Evolutionary conservation across 768 basidiomycete genomes (phyloP).

Genomic region (Suillus spraguei): DNA sequence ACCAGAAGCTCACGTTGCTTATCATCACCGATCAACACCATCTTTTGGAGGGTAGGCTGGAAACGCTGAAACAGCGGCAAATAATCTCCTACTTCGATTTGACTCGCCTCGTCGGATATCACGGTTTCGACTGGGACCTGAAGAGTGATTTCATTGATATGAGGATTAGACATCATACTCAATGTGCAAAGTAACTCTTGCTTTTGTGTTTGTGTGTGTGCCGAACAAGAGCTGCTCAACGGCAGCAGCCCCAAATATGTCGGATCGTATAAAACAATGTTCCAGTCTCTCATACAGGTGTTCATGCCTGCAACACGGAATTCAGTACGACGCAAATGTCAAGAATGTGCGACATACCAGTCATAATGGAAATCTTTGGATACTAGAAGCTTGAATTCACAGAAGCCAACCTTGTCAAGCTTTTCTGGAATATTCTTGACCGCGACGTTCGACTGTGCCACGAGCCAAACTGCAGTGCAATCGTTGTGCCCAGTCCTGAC

Average conservation of each 20-base stretch:
- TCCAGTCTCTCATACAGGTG: too few species aligned
- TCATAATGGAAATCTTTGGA: slow-evolving; percentile 46
- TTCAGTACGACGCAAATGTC: neutral
- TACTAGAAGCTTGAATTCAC: too few species aligned
- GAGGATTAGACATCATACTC: slow-evolving; percentile 43
- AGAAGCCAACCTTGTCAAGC: slow-evolving; percentile 33
- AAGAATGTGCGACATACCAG: slow-evolving; percentile 35
- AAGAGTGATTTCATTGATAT: slow-evolving; percentile 18
- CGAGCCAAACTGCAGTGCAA: slow-evolving; percentile 38
- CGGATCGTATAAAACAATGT: too few species aligned
- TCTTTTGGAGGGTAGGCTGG: too few species aligned
- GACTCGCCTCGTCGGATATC: too few species aligned
- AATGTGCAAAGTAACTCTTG: slow-evolving; percentile 49
- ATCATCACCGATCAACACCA: too few species aligned
- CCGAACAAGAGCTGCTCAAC: slow-evolving; percentile 27
- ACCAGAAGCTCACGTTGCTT: too few species aligned
- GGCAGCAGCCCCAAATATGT: too few species aligned
- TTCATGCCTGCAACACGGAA: too few species aligned
- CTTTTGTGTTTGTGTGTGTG: neutral
- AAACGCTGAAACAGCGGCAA: too few species aligned
- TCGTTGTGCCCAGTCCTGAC: slow-evolving; percentile 10
- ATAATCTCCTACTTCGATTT: too few species aligned
- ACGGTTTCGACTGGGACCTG: too few species aligned
- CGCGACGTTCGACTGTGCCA: slow-evolving; percentile 52
- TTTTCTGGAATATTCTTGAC: slow-evolving; percentile 56